Evolutionary conservation across 2,329 filamentous ascomycete species (phyloP).

Genomic region (Colletotrichum graminicola): DNA sequence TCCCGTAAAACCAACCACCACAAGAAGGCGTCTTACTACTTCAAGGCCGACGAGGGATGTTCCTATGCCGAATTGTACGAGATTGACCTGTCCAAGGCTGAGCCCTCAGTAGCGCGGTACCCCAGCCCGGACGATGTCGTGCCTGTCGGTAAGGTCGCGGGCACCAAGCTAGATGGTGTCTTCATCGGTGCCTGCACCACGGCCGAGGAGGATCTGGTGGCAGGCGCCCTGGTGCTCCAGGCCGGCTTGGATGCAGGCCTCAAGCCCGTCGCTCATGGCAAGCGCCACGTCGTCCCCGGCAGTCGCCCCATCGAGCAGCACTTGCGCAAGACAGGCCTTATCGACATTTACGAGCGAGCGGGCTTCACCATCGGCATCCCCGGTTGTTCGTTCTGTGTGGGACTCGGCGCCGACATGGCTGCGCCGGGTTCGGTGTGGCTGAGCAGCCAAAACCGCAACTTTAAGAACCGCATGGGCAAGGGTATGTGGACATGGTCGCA

Average conservation of each 20-base stretch:
- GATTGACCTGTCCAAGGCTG: conserved; percentile 55
- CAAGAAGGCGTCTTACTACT: conserved; percentile 52
- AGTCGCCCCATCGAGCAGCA: conserved; percentile 54
- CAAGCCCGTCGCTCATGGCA: conserved; percentile 49
- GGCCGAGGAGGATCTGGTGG: conserved; percentile 58
- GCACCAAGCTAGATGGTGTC: conserved; percentile 54
- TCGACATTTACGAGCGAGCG: conserved; percentile 54
- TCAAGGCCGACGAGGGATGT: conserved; percentile 54
- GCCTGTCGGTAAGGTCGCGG: conserved; percentile 51
- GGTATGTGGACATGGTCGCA: conserved; percentile 44
- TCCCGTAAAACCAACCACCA: conserved; percentile 50
- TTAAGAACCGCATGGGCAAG: conserved; percentile 59
- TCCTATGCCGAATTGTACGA: conserved; percentile 52
- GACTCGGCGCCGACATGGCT: conserved; percentile 57
- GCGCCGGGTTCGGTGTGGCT: conserved; percentile 57
- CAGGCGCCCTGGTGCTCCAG: conserved; percentile 56
- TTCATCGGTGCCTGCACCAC: conserved; percentile 63
- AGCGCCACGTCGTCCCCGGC: conserved; percentile 56
- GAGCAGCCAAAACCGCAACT: conserved; percentile 61
- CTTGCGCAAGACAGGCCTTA: conserved; percentile 51
- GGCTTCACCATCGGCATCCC: conserved; percentile 57
- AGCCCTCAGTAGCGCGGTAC: conserved; percentile 55
- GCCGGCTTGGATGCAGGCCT: conserved; percentile 51
- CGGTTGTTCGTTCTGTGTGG: conserved; percentile 60
- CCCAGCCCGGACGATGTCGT: conserved; percentile 59